Conservation (phyloP, 2,329 filamentous ascomycete species). For the Aureobasidium sp. region DNA sequence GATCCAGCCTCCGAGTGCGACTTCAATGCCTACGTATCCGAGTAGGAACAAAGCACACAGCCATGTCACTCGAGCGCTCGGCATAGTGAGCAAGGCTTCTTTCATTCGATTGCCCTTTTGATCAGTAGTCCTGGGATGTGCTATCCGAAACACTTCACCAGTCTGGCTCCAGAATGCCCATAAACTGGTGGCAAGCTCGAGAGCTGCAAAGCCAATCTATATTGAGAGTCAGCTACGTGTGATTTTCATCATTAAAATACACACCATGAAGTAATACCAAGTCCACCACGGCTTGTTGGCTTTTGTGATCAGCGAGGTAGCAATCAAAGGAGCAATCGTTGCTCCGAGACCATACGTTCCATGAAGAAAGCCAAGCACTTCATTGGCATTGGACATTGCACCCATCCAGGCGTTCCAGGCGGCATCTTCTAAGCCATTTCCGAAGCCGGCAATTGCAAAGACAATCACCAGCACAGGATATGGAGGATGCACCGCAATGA, state of each 20-base stretch:
- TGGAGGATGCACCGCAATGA: constrained; percentile 60
- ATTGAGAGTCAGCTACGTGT: background rate
- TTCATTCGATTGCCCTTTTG: constrained; percentile 44
- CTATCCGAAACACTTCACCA: constrained; percentile 50
- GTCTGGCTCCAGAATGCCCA: constrained; percentile 59
- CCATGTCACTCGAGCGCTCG: constrained; percentile 57
- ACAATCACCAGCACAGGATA: constrained; percentile 60
- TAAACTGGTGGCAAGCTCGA: constrained; percentile 50
- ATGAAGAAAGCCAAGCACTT: constrained; percentile 66
- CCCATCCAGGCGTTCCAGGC: constrained; percentile 60
- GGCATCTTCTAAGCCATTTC: constrained; percentile 61
- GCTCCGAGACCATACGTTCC: constrained; percentile 66
- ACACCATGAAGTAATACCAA: constrained; percentile 71
- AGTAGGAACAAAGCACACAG: constrained; percentile 67
- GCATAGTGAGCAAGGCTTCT: constrained; percentile 42
- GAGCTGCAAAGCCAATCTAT: constrained; percentile 46
- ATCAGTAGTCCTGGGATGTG: constrained; percentile 39
- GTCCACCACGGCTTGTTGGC: constrained; percentile 58
- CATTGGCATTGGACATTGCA: constrained; percentile 66
- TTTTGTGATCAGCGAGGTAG: constrained; percentile 65
- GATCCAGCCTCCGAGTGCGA: constrained; percentile 61
- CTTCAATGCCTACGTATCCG: constrained; percentile 58
- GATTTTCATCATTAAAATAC: background rate
- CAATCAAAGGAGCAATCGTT: constrained; percentile 61
- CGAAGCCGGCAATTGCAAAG: constrained; percentile 61